Evolutionary conservation across 1,139 yeast species (phyloP).

Genomic region (Blastobotrys petasosporus): DNA sequence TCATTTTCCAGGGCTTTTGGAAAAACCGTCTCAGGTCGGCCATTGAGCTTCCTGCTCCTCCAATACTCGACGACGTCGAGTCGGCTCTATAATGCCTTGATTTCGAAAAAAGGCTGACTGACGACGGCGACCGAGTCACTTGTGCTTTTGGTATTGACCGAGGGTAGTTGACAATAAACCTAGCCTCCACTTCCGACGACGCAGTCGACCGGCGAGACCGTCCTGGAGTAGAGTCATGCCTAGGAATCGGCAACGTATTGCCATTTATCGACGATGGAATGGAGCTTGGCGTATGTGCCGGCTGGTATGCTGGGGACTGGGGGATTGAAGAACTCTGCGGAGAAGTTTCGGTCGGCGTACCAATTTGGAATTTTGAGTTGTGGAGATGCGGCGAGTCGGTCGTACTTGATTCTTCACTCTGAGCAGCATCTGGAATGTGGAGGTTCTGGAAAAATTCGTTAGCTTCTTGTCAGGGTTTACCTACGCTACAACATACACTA

Average conservation of each 20-base stretch:
- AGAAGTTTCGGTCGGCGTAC: conserved; percentile 10
- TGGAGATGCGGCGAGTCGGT: conserved; percentile 6
- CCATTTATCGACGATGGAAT: conserved; percentile 5
- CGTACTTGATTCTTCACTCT: background rate
- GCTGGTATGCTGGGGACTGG: too few relatives aligned
- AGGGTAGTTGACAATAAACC: conserved; percentile 23
- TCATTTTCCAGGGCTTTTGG: conserved; percentile 23
- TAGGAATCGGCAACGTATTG: conserved; percentile 6
- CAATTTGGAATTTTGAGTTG: conserved; percentile 9
- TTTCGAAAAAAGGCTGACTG: conserved; percentile 23
- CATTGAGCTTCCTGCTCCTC: conserved; percentile 24
- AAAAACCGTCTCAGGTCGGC: conserved; percentile 31
- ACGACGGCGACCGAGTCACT: conserved; percentile 23
- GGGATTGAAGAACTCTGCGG: background rate
- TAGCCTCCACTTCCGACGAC: conserved; percentile 20
- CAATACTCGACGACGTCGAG: conserved; percentile 17
- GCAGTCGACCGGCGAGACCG: conserved; percentile 1
- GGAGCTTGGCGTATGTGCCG: conserved; percentile 1
- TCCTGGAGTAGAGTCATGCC: conserved; percentile 4
- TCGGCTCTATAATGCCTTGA: conserved; percentile 23
- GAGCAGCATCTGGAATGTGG: background rate
- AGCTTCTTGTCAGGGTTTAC: background rate
- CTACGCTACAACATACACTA: background rate
- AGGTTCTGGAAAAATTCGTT: background rate
- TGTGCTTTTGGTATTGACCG: conserved; percentile 12